Base-by-base conservation (phyloP, 1,139 yeast genomes). In the Pichia sp. region DNA sequence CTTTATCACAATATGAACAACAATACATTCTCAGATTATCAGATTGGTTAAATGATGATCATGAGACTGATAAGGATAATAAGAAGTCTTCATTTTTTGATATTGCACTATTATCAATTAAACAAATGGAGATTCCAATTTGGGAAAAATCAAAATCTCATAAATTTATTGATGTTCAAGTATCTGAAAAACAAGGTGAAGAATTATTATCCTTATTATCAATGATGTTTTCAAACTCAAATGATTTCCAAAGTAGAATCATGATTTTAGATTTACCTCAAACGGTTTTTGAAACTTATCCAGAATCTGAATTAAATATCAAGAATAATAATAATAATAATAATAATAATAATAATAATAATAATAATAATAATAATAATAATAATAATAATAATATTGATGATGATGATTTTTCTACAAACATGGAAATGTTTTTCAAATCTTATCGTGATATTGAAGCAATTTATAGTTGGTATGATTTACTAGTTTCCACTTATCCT, bases 381-480 rank as follows among this genome's bases (percentile, higher is more conserved):
- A n/a, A n/a, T n/a, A n/a, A n/a, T n/a, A n/a, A n/a, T 22, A 36
- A 44, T 3, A 18, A 34, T 6, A 45, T 70, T 70, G 22, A 39
- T 70, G 25, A 39, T 39, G 18, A 7, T 22, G 43, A 28, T 6
- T 45, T 50, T 9, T 25, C 48, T 1, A 28, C 48, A 19, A 41
- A 52, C 11, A 39, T 53, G 18, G 65, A 61, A 44, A 25, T 59
- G 9, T 89, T 89, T 65, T 89, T 89, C 68, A 77, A 76, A 58
- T 84, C 83, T 47, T 90, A 81, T 67, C 75, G 93, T 55, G 81
- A 86, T 22, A 70, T 88, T 56, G 79, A 79, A 38, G 77, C 89
- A 8, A 84, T 90, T 36, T 74, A 86, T 60, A 73, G 83, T 1
- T 89, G 96, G 95, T 72, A 85, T 60, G 82, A 79, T 44, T 65